Evolutionary conservation across 78 protist genomes (phyloP), one percentile per base, ranked within the genome.

Genomic region (Bodo saltans): DNA sequence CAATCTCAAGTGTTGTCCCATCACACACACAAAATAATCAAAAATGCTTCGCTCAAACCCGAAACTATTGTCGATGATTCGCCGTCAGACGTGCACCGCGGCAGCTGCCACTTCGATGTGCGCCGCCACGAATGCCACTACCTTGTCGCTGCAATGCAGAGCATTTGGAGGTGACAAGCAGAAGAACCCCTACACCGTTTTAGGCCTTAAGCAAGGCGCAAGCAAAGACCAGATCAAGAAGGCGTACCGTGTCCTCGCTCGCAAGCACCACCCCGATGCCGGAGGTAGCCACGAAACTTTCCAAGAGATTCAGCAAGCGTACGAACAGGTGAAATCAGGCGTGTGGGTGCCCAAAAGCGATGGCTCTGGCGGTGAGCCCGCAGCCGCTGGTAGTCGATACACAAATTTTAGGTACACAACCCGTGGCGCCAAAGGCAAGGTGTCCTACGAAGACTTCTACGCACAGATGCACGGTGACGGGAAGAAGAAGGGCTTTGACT

Each of bases 231-330:
- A 83, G 71, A 83, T 83, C 40, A 83, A 83, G 33, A 83, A 30
- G 72, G 86, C 86, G 37, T 71, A 71, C 68, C 21, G 39, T 1
- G 35, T 26, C 37, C 60, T 83, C 34, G 74, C 86, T 1, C 1
- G 68, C 78, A 70, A 72, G 78, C 21, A 72, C 78, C 86, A 83
- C 32, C 86, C 86, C 28, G 86, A 83, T 68, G 30, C 70, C 21
- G 39, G 41, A 35, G 72, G 86, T 28, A 1, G 4, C 70, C 11
- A 38, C 35, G 79, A 83, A 28, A 83, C 27, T 85, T 96, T 96
- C 92, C 92, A 94, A 84, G 95, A 93, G 88, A 86, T 96, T 72
- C 74, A 89, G 40, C 52, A 42, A 3, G 98, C 98, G 27, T 95
- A 90, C 80, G 97, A 97, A 17, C 92, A 47, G 60, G 60, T 47